Evolutionary conservation across 2,329 filamentous ascomycete genomes (phyloP).

Genomic region (Ophiocordyceps camponoti-saundersi): DNA sequence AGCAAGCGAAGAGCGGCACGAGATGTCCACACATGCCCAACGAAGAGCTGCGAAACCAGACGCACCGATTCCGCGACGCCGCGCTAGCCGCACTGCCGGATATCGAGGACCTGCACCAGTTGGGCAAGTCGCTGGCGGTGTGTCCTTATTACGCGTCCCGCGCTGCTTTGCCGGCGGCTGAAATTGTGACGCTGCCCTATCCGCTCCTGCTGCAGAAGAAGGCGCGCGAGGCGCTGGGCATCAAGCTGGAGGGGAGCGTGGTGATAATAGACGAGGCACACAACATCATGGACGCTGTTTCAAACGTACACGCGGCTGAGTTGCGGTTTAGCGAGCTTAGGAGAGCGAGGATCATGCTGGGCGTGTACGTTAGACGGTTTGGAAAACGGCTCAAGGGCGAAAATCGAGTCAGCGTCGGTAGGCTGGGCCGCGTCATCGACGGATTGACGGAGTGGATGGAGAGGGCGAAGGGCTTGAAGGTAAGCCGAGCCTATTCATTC

Average conservation of each 20-base stretch:
- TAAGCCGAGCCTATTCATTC: neutral
- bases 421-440: conserved; percentile 69
- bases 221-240: conserved; percentile 70
- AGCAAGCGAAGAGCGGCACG: conserved; percentile 43
- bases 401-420: conserved; percentile 80
- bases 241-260: conserved; percentile 73
- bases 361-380: conserved; percentile 72
- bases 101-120: conserved; percentile 71
- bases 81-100: conserved; percentile 73
- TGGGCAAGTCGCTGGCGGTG: conserved; percentile 64
- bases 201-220: conserved; percentile 75
- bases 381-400: conserved; percentile 77
- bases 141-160: conserved; percentile 97
- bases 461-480: conserved; percentile 29
- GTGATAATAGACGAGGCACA: conserved; percentile 97
- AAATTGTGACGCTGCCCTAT: conserved; percentile 87
- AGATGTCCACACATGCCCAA: conserved; percentile 64
- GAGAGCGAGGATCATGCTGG: conserved; percentile 57
- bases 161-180: conserved; percentile 61
- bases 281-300: conserved; percentile 90
- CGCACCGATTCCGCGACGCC: conserved; percentile 72
- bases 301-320: conserved; percentile 68
- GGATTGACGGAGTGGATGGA: conserved; percentile 58
- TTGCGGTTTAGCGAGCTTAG: conserved; percentile 58
- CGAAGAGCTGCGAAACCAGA: conserved; percentile 54